Evolutionary conservation across 805 yeast species (phyloP).

Genomic region (Candida montana): DNA sequence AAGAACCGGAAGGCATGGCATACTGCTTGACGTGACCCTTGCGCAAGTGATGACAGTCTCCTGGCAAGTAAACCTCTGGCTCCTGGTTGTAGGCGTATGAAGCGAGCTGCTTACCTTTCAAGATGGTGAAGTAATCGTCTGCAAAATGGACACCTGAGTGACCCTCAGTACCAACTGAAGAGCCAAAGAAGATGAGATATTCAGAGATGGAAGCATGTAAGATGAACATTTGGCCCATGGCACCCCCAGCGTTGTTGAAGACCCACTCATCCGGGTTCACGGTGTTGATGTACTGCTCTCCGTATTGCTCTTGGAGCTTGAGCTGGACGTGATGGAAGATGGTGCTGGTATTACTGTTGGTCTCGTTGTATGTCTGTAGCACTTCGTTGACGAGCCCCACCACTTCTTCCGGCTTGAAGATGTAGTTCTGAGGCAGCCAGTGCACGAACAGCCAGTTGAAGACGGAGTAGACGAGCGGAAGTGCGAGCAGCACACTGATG

Average conservation of each 20-base stretch:
- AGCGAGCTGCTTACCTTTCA: conserved; percentile 74
- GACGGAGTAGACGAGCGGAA: conserved; percentile 24
- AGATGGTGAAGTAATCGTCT: conserved; percentile 93
- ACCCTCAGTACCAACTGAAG: conserved; percentile 93
- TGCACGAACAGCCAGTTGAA: conserved; percentile 41
- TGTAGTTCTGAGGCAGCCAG: conserved; percentile 67
- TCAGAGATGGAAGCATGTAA: conserved; percentile 93
- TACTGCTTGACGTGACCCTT: conserved; percentile 82
- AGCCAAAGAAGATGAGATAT: conserved; percentile 88
- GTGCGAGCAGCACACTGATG: background rate
- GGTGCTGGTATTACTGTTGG: conserved; percentile 47
- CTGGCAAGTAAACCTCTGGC: conserved; percentile 77
- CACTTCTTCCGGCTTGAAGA: conserved; percentile 63
- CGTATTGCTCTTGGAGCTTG: conserved; percentile 58
- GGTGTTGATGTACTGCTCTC: conserved; percentile 65
- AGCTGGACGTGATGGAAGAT: conserved; percentile 59
- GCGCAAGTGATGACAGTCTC: conserved; percentile 74
- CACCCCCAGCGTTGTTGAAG: conserved; percentile 97
- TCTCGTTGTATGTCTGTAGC: conserved; percentile 45
- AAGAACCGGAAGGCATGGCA: conserved; percentile 73
- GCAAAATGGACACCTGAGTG: conserved; percentile 95
- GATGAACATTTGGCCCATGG: conserved; percentile 95
- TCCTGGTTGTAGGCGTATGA: conserved; percentile 56
- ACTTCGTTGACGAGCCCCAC: conserved; percentile 54
- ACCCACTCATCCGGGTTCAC: conserved; percentile 83